phyloP scores from a whole-genome alignment of 83 land plant species.

The Diphasiastrum complanatum region DNA sequence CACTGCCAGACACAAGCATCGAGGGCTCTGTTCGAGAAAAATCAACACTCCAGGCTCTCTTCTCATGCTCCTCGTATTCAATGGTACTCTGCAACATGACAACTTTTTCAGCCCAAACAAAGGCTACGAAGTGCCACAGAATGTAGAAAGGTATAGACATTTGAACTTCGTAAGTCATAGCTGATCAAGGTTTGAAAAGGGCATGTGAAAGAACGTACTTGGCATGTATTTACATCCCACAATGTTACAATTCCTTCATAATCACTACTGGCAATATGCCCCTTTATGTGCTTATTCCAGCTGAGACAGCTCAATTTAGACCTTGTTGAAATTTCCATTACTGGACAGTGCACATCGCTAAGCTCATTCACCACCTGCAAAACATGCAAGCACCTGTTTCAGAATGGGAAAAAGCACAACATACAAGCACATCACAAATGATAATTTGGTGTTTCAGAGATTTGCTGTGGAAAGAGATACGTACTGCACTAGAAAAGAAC shows the following conservation, averaged over 20 bases:
- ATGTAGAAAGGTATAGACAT: neutral
- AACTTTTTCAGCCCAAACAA: neutral
- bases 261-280: conserved; percentile 92
- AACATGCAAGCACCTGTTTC: too few relatives aligned
- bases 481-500: too few relatives aligned
- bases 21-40: conserved; percentile 93
- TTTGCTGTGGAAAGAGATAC: too few relatives aligned
- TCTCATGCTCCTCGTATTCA: conserved; percentile 99
- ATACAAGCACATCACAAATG: too few relatives aligned
- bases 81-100: conserved; percentile 56
- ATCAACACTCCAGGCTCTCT: conserved; percentile 99
- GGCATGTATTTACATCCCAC: conserved; percentile 95
- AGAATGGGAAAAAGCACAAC: too few relatives aligned
- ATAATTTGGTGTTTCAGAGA: too few relatives aligned
- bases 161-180: too few relatives aligned
- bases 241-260: conserved; percentile 98
- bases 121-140: neutral
- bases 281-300: conserved; percentile 86
- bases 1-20: conserved; percentile 96
- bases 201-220: conserved; percentile 59
- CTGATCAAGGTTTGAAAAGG: too few relatives aligned
- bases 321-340: conserved; percentile 90
- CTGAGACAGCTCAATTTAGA: conserved; percentile 97
- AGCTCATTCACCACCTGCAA: conserved; percentile 93
- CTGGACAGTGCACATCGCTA: conserved; percentile 83